Evolutionary conservation across 192 early-diverging fungal species (phyloP), one percentile per base, ranked within the genome.

Genomic region (Mortierella alpina): DNA sequence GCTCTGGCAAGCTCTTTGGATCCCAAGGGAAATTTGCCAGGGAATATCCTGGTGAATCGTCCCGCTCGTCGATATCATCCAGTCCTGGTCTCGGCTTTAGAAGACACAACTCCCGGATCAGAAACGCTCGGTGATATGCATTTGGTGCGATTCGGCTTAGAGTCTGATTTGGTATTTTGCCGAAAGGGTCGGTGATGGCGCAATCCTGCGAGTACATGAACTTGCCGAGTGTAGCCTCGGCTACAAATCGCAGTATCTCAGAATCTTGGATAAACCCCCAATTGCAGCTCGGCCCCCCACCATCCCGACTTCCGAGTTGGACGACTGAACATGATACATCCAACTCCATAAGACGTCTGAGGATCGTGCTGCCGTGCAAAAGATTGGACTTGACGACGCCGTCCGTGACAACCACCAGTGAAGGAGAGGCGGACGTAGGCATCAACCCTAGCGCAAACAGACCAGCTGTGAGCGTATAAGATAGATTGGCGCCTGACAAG

Each of bases 201-300:
- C 91, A 93, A 49, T 94, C 86, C 55, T 86, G 85, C 20, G 92
- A 88, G 66, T 91, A 94, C 61, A 92, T 83, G 65, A 94, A 93
- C 39, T 84, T 80, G 4, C 94, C 94, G 31, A 84, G 83, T 7
- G 93, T 88, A 7, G 92, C 88, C 8, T 88, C 85, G 0, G 94
- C 88, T 49, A 94, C 69, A 66, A 91, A 94, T 40, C 89, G 75
- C 2, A 94, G 83, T 47, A 91, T 84, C 77, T 95, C 93, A 55
- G 87, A 94, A 66, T 95, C 94, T 66, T 88, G 87, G 12, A 94
- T 88, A 75, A 90, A 91, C 7, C 94, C 94, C 74, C 94, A 91
- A 65, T 92, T 92, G 23, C 88, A 86, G 49, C 86, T 86, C n/a
- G 92, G 91, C 52, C 85, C 86, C 46, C 89, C 90, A 1, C 88